These are phyloP conservation scores for Termitomyces sp. DNA, from an alignment of 768 basidiomycete species.

Conservation along the genomic window DNA sequence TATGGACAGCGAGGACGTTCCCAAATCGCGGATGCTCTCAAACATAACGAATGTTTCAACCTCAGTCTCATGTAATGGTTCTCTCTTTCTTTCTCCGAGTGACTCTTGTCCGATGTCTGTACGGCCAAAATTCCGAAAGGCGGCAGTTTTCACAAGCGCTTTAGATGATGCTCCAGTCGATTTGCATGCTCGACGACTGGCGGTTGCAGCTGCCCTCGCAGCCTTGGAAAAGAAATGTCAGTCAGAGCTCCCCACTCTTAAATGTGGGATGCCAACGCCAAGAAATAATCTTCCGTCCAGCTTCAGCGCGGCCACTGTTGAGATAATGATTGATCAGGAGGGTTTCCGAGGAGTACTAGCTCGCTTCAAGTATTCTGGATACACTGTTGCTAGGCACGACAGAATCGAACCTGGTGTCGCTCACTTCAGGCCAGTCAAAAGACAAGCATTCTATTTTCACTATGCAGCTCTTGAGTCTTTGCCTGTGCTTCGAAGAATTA, in stretches of 20 bases:
- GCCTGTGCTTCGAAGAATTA: slow-evolving; percentile 68
- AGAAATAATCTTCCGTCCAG: neutral
- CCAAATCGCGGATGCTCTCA: neutral
- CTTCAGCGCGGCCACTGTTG: slow-evolving; percentile 29
- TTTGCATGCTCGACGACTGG: neutral
- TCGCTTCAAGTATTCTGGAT: slow-evolving; percentile 52
- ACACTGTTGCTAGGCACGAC: slow-evolving; percentile 26
- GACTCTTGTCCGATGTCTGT: slow-evolving; percentile 2
- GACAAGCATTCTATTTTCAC: slow-evolving; percentile 64
- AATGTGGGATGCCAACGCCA: neutral
- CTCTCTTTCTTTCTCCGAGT: neutral
- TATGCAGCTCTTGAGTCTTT: slow-evolving; percentile 59
- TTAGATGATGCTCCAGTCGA: slow-evolving; percentile 1
- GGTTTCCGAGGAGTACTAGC: slow-evolving; percentile 65
- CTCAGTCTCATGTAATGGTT: neutral
- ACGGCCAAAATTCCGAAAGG: neutral
- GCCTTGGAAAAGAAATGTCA: slow-evolving; percentile 7
- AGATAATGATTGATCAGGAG: slow-evolving; percentile 80
- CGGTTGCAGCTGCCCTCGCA: slow-evolving; percentile 8
- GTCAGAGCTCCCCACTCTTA: slow-evolving; percentile 11
- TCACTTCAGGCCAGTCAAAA: slow-evolving; percentile 58
- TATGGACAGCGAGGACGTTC: neutral
- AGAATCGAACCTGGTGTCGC: slow-evolving; percentile 41
- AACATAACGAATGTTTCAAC: neutral
- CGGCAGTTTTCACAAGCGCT: neutral